Evolutionary conservation across 1,139 yeast genomes (phyloP).

Genomic region (Blastobotrys raffinosifermentans): DNA sequence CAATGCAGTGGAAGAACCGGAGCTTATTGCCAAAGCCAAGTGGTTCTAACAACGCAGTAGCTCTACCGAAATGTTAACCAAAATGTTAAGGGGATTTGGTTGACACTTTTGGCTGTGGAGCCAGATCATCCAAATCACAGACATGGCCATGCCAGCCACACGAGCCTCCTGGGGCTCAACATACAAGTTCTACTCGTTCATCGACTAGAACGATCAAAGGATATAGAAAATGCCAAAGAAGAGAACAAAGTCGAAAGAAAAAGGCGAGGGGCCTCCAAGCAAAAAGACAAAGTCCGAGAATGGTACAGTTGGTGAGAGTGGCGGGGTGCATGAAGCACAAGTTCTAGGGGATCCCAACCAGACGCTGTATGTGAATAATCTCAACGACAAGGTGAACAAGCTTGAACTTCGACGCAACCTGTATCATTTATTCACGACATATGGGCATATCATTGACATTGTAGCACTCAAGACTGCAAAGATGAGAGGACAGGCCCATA

Average conservation of each 20-base stretch:
- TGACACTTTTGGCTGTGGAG: no score
- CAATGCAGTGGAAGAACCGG: no score
- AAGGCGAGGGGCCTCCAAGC: not conserved
- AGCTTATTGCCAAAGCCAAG: no score
- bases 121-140: no score
- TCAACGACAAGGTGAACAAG: conserved; percentile 54
- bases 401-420: conserved; percentile 46
- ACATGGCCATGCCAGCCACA: no score
- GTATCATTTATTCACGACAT: conserved; percentile 57
- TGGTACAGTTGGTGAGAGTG: conserved; percentile 1
- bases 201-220: no score
- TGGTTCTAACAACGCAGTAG: no score
- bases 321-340: not conserved
- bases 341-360: conserved; percentile 32
- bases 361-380: conserved; percentile 60
- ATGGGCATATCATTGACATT: conserved; percentile 62
- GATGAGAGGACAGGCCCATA: conserved; percentile 75
- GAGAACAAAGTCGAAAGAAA: conserved; percentile 1
- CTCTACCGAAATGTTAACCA: no score
- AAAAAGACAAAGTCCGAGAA: not conserved
- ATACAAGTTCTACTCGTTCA: no score
- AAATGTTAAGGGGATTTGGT: no score
- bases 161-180: no score
- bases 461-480: conserved; percentile 42
- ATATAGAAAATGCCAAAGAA: conserved; percentile 4